A percentile compares a stretch with the other conserved stretches of the same genome.
Evolutionary conservation across 2,329 filamentous ascomycete genomes (phyloP).

Genomic region (Aspergillus thermomutatus): DNA sequence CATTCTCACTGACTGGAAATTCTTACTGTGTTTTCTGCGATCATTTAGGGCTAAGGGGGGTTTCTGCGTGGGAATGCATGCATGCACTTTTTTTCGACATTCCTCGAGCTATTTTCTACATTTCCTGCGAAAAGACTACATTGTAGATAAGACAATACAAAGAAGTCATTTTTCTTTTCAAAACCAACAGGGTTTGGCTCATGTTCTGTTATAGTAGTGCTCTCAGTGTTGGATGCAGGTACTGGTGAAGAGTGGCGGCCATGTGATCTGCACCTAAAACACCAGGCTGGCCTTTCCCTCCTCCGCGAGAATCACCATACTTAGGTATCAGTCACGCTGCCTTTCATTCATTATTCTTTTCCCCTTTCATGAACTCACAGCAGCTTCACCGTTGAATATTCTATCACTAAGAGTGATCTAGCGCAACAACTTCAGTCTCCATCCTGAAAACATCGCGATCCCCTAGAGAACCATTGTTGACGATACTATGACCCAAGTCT

Average conservation of each 20-base stretch:
- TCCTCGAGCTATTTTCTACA: not conserved
- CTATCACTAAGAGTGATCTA: not conserved
- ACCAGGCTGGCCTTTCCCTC: constrained; percentile 28
- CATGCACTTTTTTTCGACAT: not conserved
- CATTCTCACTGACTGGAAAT: not conserved
- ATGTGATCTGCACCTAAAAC: constrained; percentile 22
- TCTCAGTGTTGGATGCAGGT: not conserved
- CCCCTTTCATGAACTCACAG: not conserved
- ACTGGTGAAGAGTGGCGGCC: constrained; percentile 3
- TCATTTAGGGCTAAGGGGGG: not conserved
- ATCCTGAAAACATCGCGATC: not conserved
- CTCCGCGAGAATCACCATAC: not conserved
- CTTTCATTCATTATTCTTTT: not conserved
- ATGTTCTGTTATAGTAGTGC: not conserved
- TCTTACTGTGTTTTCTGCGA: not conserved
- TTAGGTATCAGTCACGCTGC: not conserved
- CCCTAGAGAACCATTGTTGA: not conserved
- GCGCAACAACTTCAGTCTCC: not conserved
- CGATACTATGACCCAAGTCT: constrained; percentile 11
- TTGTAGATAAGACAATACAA: not conserved
- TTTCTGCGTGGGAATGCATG: not conserved
- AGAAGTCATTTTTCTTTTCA: not conserved
- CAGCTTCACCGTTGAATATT: not conserved
- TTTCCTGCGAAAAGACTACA: not conserved
- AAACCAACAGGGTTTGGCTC: not conserved